Conservation (phyloP, 768 basidiomycete genomes). For the Artomyces pyxidatus region DNA sequence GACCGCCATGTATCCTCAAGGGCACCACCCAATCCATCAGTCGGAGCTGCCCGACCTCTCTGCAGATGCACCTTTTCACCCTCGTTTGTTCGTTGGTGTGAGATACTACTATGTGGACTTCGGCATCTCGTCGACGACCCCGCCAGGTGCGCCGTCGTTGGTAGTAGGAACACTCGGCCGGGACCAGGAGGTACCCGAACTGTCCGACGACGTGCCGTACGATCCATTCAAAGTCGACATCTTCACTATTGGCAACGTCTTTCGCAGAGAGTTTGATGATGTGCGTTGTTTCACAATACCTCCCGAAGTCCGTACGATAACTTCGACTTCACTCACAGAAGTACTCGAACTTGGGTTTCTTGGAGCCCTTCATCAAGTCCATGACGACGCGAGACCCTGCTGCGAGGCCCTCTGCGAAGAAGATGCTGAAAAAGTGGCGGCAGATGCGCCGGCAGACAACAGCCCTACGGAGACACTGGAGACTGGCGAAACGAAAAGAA, state of each 20-base stretch:
- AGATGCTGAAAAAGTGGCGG: neutral
- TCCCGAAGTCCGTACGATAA: neutral
- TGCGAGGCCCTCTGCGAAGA: neutral
- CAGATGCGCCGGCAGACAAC: neutral
- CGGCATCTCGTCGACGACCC: too few relatives aligned
- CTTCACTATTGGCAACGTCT: constrained; percentile 17
- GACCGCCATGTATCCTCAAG: constrained; percentile 13
- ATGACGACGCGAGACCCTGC: neutral
- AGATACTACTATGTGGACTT: too few relatives aligned
- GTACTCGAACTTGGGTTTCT: neutral
- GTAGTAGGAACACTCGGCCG: too few relatives aligned
- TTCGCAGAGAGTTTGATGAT: constrained; percentile 3
- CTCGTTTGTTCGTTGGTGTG: too few relatives aligned
- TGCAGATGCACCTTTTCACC: too few relatives aligned
- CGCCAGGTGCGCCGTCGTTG: too few relatives aligned
- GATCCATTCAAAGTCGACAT: constrained; percentile 22
- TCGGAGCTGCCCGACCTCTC: too few relatives aligned
- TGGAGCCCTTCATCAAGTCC: neutral
- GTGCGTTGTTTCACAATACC: constrained; percentile 1
- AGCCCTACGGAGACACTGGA: neutral
- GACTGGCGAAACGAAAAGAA: neutral
- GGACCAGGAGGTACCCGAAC: too few relatives aligned
- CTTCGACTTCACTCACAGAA: neutral
- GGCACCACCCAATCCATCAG: constrained; percentile 16
- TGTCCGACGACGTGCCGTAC: constrained; percentile 15